These are phyloP conservation scores for Cladosporium sp. DNA, from an alignment of 2,329 filamentous ascomycete genomes.

Conservation along the genomic window DNA sequence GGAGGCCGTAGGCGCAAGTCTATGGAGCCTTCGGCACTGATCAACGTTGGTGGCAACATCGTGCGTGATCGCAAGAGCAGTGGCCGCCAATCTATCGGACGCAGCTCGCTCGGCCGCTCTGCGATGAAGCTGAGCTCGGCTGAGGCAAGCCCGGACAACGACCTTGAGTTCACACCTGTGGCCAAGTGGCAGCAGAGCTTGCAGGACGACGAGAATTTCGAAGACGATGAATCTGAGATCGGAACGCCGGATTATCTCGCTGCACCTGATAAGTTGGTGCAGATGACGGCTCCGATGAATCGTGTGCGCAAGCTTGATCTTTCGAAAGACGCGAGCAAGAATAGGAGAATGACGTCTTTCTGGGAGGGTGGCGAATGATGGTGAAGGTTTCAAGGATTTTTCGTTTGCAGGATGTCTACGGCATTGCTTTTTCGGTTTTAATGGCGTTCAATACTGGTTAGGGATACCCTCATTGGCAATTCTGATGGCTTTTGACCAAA, in stretches of 20 bases:
- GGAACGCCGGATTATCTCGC: slow-evolving; percentile 29
- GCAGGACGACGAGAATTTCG: slow-evolving; percentile 26
- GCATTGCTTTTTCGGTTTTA: no score
- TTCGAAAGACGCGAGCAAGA: slow-evolving; percentile 19
- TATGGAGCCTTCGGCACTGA: slow-evolving; percentile 32
- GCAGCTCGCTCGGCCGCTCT: slow-evolving; percentile 23
- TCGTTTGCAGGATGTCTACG: not conserved
- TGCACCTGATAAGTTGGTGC: slow-evolving; percentile 26
- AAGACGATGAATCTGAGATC: slow-evolving; percentile 24
- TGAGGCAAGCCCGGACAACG: not conserved
- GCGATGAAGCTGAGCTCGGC: slow-evolving; percentile 20
- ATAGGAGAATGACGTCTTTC: slow-evolving; percentile 29
- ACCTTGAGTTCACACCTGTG: slow-evolving; percentile 12
- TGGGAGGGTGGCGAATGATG: slow-evolving; percentile 1
- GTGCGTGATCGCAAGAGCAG: slow-evolving; percentile 29
- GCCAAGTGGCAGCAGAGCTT: slow-evolving; percentile 15
- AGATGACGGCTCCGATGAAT: slow-evolving; percentile 34
- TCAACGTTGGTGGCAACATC: slow-evolving; percentile 31
- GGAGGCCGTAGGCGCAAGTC: slow-evolving; percentile 32
- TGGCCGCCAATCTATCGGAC: slow-evolving; percentile 26
- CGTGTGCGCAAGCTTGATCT: slow-evolving; percentile 30
- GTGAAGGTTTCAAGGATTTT: not conserved
- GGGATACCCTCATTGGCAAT: slow-evolving; percentile 4
- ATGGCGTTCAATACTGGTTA: not conserved
- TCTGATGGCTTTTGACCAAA: not conserved